Evolutionary conservation across 179 eudicot genomes (phyloP).

Genomic region (Corrigiola litoralis): DNA sequence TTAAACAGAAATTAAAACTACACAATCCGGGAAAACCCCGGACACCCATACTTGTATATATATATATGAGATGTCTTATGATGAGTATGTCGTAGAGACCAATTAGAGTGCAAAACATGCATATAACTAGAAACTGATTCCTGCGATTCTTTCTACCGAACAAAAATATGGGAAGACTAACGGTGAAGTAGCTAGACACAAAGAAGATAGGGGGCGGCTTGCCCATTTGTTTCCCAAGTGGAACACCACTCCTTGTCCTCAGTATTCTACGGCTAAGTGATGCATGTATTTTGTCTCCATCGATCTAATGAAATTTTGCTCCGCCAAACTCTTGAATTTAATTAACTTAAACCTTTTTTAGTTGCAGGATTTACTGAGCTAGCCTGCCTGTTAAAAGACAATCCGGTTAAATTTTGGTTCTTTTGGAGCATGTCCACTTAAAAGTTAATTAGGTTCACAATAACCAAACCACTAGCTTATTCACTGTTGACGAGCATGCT

Average conservation of each 20-base stretch:
- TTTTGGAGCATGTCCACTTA: not conserved
- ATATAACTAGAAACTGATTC: too few relatives aligned
- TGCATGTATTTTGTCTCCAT: constrained; percentile 15
- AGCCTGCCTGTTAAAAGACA: constrained; percentile 3
- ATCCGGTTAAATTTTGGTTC: constrained; percentile 4
- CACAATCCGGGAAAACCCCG: too few relatives aligned
- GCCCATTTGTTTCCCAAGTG: constrained; percentile 41
- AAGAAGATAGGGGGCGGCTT: constrained; percentile 19
- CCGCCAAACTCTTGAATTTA: not conserved
- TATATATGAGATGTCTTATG: too few relatives aligned
- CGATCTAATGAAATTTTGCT: not conserved
- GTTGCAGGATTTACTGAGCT: constrained; percentile 26
- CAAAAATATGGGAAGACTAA: not conserved
- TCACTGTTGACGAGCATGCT: constrained; percentile 28
- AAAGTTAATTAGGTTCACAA: not conserved
- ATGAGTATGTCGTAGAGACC: too few relatives aligned
- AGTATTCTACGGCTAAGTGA: not conserved
- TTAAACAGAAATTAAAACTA: too few relatives aligned
- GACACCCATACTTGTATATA: too few relatives aligned
- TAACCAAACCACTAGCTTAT: not conserved
- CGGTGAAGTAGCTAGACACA: constrained; percentile 3
- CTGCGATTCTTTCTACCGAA: too few relatives aligned
- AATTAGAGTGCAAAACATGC: too few relatives aligned
- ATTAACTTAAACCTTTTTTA: constrained; percentile 10
- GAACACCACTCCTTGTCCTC: constrained; percentile 28